These are phyloP conservation scores for Puccinia sorghi DNA, from an alignment of 1,284 basidiomycete species.

Conservation along the genomic window DNA sequence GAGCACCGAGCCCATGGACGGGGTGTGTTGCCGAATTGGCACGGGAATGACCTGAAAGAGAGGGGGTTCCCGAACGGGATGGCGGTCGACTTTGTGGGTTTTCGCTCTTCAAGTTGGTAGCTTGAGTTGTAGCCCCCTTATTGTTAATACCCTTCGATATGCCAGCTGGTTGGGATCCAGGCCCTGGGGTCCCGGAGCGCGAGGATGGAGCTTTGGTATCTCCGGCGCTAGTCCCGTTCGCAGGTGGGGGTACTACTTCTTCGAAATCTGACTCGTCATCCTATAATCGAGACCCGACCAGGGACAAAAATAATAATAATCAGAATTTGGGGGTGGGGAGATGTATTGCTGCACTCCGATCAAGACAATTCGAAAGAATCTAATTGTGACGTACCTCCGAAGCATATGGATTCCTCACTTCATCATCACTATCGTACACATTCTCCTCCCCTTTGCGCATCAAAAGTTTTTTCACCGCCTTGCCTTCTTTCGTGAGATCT, in stretches of 20 bases:
- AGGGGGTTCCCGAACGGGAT: constrained; percentile 39
- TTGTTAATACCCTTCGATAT: constrained; percentile 1
- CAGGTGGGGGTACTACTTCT: constrained; percentile 28
- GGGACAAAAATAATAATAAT: neutral
- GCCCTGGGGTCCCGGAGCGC: constrained; percentile 40
- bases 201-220: constrained; percentile 22
- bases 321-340: too few relatives aligned
- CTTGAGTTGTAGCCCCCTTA: constrained; percentile 18
- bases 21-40: constrained; percentile 28
- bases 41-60: constrained; percentile 29
- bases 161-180: constrained; percentile 26
- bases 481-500: constrained; percentile 50
- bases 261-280: constrained; percentile 50
- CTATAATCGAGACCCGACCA: constrained; percentile 14
- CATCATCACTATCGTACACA: constrained; percentile 48
- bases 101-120: constrained; percentile 31
- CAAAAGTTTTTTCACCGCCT: constrained; percentile 46
- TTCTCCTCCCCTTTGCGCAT: constrained; percentile 49
- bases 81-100: constrained; percentile 33
- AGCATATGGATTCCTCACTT: constrained; percentile 49
- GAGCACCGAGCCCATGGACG: neutral
- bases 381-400: constrained; percentile 25
- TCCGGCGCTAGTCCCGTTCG: constrained; percentile 12
- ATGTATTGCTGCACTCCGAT: neutral
- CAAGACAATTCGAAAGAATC: neutral